phyloP scores from a whole-genome alignment of 2,329 filamentous ascomycete species.

The Grosmannia penicillata region DNA sequence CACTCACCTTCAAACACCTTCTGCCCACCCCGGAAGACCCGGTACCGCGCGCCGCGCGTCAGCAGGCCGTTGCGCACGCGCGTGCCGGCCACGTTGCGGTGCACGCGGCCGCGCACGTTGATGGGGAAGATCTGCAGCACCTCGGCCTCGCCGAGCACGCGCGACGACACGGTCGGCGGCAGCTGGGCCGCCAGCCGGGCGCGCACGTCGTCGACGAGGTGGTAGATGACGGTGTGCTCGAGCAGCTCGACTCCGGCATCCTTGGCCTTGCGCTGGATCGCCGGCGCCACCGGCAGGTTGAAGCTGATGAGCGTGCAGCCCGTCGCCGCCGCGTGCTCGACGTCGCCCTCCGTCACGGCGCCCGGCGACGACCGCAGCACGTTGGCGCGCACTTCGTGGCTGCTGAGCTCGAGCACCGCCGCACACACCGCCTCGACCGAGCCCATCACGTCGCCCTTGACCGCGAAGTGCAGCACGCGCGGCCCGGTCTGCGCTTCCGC shows the following conservation, averaged over 20 bases:
- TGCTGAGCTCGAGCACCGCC: slow-evolving; percentile 64
- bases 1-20: slow-evolving; percentile 67
- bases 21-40: slow-evolving; percentile 56
- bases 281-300: slow-evolving; percentile 55
- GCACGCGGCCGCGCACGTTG: slow-evolving; percentile 55
- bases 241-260: slow-evolving; percentile 60
- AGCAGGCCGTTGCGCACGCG: slow-evolving; percentile 73
- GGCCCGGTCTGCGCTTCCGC: slow-evolving; percentile 22
- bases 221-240: slow-evolving; percentile 78
- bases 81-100: slow-evolving; percentile 70
- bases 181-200: slow-evolving; percentile 54
- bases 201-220: slow-evolving; percentile 59
- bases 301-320: slow-evolving; percentile 72
- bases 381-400: slow-evolving; percentile 64
- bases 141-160: slow-evolving; percentile 78
- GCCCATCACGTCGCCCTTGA: slow-evolving; percentile 88
- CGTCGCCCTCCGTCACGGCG: slow-evolving; percentile 67
- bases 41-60: slow-evolving; percentile 45
- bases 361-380: slow-evolving; percentile 70
- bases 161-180: slow-evolving; percentile 47
- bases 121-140: slow-evolving; percentile 74
- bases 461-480: slow-evolving; percentile 58
- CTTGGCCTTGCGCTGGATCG: slow-evolving; percentile 57
- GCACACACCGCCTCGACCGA: slow-evolving; percentile 83
- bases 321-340: slow-evolving; percentile 72